Conservation (phyloP, 345 rosid species). For the Bruguiera sexangula region DNA sequence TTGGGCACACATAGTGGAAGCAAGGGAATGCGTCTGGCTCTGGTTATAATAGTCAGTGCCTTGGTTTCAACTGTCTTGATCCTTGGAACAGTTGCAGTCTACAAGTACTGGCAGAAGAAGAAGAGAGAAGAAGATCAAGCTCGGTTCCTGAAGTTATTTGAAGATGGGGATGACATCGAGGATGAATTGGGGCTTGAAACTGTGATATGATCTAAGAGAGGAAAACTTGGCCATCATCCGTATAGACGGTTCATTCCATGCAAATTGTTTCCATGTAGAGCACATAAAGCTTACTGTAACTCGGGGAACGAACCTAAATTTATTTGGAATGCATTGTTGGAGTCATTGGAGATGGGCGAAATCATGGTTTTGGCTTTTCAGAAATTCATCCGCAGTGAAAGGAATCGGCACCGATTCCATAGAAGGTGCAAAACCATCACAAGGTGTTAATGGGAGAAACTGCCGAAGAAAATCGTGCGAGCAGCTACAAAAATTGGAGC, state of each 20-base stretch:
- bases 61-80: slow-evolving; percentile 36
- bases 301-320: background rate
- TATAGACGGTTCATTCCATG: slow-evolving; percentile 27
- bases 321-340: too few species aligned
- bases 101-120: slow-evolving; percentile 65
- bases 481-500: too few species aligned
- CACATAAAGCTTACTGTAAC: background rate
- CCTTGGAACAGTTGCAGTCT: slow-evolving; percentile 39
- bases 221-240: slow-evolving; percentile 18
- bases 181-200: slow-evolving; percentile 67
- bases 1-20: slow-evolving; percentile 17
- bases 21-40: slow-evolving; percentile 39
- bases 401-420: too few species aligned
- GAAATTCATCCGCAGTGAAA: too few species aligned
- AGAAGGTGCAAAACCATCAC: too few species aligned
- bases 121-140: slow-evolving; percentile 84
- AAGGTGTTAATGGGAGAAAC: too few species aligned
- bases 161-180: slow-evolving; percentile 83
- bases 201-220: slow-evolving; percentile 24
- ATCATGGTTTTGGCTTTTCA: too few species aligned
- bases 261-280: slow-evolving; percentile 16
- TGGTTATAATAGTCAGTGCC: slow-evolving; percentile 40
- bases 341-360: too few species aligned
- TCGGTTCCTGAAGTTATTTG: slow-evolving; percentile 76
- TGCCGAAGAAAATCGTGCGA: too few species aligned